Evolutionary conservation across 805 yeast genomes (phyloP).

Genomic region (Myxozyma nipponensis): DNA sequence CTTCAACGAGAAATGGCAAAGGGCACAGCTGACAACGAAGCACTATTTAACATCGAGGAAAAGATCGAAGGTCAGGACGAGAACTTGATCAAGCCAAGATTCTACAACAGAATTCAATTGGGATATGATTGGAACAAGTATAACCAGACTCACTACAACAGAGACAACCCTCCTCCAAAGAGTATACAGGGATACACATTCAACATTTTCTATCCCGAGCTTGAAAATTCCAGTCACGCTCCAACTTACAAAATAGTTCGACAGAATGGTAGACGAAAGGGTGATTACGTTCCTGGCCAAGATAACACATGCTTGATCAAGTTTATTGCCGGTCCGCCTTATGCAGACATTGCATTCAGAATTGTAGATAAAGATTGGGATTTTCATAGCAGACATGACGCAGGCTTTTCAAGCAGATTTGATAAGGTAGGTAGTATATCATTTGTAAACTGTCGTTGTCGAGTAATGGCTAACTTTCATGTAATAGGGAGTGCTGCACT

Average conservation of each 20-base stretch:
- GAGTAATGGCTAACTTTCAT: neutral
- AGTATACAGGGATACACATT: slow-evolving; percentile 39
- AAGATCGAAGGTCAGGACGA: slow-evolving; percentile 3
- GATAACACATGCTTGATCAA: slow-evolving; percentile 34
- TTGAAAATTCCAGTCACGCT: slow-evolving; percentile 29
- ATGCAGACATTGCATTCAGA: slow-evolving; percentile 37
- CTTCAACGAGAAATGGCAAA: slow-evolving; percentile 15
- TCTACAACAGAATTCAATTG: slow-evolving; percentile 34
- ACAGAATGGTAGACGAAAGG: slow-evolving; percentile 12
- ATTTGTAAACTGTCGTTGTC: neutral
- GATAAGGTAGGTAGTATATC: slow-evolving; percentile 27
- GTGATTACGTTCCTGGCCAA: slow-evolving; percentile 14
- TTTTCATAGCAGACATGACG: slow-evolving; percentile 28
- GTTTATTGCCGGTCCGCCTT: slow-evolving; percentile 38
- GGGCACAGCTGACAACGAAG: slow-evolving; percentile 28
- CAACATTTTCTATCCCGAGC: slow-evolving; percentile 37
- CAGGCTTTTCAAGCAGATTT: slow-evolving; percentile 35
- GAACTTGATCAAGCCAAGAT: slow-evolving; percentile 31
- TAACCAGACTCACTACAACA: slow-evolving; percentile 36
- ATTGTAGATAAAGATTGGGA: slow-evolving; percentile 40
- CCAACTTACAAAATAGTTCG: slow-evolving; percentile 37
- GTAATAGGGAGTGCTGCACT: slow-evolving; percentile 36
- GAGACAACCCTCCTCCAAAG: slow-evolving; percentile 40
- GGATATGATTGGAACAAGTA: slow-evolving; percentile 41
- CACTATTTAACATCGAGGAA: slow-evolving; percentile 28